These are phyloP conservation scores for Candida tammaniensis DNA, from an alignment of 805 yeast genomes.

Conservation along the genomic window DNA sequence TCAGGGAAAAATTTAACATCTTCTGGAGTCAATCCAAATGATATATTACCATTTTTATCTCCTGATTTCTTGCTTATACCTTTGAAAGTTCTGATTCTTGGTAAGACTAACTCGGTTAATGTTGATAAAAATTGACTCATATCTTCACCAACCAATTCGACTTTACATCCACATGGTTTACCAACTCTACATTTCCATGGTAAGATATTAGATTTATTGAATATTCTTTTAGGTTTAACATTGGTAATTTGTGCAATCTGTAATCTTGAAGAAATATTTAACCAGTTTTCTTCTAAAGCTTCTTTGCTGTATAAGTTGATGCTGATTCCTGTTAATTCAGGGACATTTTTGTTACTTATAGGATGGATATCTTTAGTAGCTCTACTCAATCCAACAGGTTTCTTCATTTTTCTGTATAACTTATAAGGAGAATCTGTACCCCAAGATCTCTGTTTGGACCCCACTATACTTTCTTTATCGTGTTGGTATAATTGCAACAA, in stretches of 20 bases:
- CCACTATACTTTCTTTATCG: slow-evolving; percentile 49
- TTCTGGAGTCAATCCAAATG: slow-evolving; percentile 77
- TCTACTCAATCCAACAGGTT: slow-evolving; percentile 72
- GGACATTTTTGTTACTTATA: slow-evolving; percentile 66
- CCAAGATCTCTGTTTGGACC: slow-evolving; percentile 80
- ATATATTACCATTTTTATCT: slow-evolving; percentile 79
- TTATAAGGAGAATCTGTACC: slow-evolving; percentile 87
- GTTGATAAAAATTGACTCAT: slow-evolving; percentile 86
- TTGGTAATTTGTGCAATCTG: slow-evolving; percentile 96
- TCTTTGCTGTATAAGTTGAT: slow-evolving; percentile 75
- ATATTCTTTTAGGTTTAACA: slow-evolving; percentile 69
- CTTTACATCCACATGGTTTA: slow-evolving; percentile 87
- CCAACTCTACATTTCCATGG: slow-evolving; percentile 87
- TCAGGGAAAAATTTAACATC: slow-evolving; percentile 88
- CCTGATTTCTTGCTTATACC: slow-evolving; percentile 80
- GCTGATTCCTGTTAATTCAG: slow-evolving; percentile 63
- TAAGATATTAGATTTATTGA: slow-evolving; percentile 75
- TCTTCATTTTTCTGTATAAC: slow-evolving; percentile 71
- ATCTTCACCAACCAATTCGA: slow-evolving; percentile 70
- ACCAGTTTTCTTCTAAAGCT: slow-evolving; percentile 67
- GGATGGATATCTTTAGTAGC: slow-evolving; percentile 74
- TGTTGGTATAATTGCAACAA: slow-evolving; percentile 76
- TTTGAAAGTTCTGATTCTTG: slow-evolving; percentile 82
- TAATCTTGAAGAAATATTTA: slow-evolving; percentile 71
- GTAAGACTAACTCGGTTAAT: slow-evolving; percentile 86